A percentile compares a stretch with the other conserved stretches of the same genome.
phyloP scores from a whole-genome alignment of 805 yeast genomes.

The Pichia thaimueangensis region DNA sequence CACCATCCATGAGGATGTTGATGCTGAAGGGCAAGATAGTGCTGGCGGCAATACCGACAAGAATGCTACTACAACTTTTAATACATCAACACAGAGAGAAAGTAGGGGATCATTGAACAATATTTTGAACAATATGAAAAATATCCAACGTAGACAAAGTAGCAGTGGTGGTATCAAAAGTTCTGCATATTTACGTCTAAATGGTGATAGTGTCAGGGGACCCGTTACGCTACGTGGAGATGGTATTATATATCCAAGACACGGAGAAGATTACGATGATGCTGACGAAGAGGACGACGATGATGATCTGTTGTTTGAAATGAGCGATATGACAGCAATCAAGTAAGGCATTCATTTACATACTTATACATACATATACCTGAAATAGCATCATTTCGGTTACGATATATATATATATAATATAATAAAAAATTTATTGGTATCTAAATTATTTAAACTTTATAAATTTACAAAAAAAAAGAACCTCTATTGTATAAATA shows the following conservation, averaged over 20 bases:
- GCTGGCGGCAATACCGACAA: background rate
- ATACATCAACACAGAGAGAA: background rate
- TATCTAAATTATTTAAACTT: no score
- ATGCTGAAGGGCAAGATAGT: background rate
- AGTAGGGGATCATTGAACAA: slow-evolving; percentile 3
- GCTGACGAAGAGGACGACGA: slow-evolving; percentile 39
- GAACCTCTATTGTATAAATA: no score
- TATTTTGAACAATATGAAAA: slow-evolving; percentile 2
- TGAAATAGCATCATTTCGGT: no score
- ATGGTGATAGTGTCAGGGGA: background rate
- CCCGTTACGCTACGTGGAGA: background rate
- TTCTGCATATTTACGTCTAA: background rate
- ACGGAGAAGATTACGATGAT: slow-evolving; percentile 37
- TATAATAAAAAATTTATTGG: no score
- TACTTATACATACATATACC: no score
- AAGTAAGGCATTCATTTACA: slow-evolving; percentile 15
- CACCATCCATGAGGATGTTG: no score
- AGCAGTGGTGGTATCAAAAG: background rate
- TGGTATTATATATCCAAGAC: background rate
- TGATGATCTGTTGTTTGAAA: slow-evolving; percentile 53
- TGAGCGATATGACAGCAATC: slow-evolving; percentile 60
- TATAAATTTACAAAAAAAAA: no score
- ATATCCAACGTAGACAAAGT: slow-evolving; percentile 9
- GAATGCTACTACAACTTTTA: background rate
- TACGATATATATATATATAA: no score